Base-by-base conservation (phyloP, 352 stramenopile genomes). In the Phytophthora agathidicida region DNA sequence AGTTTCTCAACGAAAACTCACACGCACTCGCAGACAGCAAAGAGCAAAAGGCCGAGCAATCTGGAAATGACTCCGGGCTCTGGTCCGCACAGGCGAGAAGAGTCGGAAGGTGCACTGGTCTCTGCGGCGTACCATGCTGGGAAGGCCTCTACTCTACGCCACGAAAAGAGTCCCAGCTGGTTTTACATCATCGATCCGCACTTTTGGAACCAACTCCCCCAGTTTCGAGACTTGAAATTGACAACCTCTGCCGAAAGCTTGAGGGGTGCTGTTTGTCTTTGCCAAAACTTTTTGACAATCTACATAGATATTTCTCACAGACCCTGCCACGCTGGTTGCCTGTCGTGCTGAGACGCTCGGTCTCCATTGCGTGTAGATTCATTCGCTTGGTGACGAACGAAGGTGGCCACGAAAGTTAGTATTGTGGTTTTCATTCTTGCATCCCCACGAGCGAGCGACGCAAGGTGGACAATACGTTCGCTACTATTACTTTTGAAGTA, bases 361-460 rank as follows among this genome's bases (percentile, higher is more conserved):
- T n/a, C n/a, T n/a, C n/a, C n/a, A n/a, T n/a, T n/a, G n/a, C n/a
- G n/a, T n/a, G n/a, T n/a, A n/a, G n/a, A n/a, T n/a, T n/a, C 5
- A 14, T 26, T 17, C 33, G 32, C 17, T 48, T 30, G 31, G 24
- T 42, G 30, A 35, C 11, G 19, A 43, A 33, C 27, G 22, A n/a
- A n/a, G n/a, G n/a, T n/a, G n/a, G n/a, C n/a, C n/a, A n/a, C n/a
- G n/a, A n/a, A n/a, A n/a, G n/a, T n/a, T n/a, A n/a, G n/a, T n/a
- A n/a, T n/a, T n/a, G n/a, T n/a, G n/a, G n/a, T n/a, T n/a, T n/a
- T n/a, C n/a, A n/a, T n/a, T n/a, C n/a, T n/a, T n/a, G 51, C 62
- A 70, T 68, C 65, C 50, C 39, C 48, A 71, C 60, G 38, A 68
- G 13, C 31, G 7, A n/a, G 56, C 60, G 45, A 69, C 59, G 22